A percentile compares a stretch with the other conserved stretches of the same genome.
phyloP scores from a whole-genome alignment of 1,139 yeast species.

The Yamadazyma sp. region DNA sequence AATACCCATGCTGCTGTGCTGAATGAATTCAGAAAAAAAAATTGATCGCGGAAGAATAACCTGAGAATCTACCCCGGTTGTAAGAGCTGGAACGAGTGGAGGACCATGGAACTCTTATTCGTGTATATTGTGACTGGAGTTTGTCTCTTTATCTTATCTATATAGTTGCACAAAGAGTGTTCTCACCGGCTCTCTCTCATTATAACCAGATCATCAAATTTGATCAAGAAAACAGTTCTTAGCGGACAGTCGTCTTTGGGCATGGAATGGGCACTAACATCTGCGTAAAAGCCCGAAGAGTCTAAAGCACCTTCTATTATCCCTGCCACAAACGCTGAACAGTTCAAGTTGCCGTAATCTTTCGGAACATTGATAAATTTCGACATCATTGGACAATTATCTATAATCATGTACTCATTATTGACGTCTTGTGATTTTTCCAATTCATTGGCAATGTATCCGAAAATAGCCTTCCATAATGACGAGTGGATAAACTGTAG shows the following conservation, averaged over 20 bases:
- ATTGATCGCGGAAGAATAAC: neutral
- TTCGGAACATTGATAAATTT: slow-evolving; percentile 78
- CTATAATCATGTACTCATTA: slow-evolving; percentile 85
- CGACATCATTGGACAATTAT: slow-evolving; percentile 74
- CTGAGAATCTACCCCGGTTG: neutral
- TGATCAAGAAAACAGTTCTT: slow-evolving; percentile 81
- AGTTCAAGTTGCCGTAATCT: slow-evolving; percentile 76
- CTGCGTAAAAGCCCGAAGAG: slow-evolving; percentile 75
- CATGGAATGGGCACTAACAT: slow-evolving; percentile 85
- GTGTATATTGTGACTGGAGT: too few species aligned
- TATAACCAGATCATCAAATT: slow-evolving; percentile 63
- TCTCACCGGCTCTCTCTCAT: slow-evolving; percentile 44
- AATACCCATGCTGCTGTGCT: slow-evolving; percentile 57
- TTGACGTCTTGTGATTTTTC: slow-evolving; percentile 82
- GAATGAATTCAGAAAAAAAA: neutral
- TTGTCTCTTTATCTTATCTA: too few species aligned
- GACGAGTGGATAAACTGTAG: slow-evolving; percentile 81
- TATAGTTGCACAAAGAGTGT: too few species aligned
- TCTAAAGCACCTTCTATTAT: slow-evolving; percentile 88
- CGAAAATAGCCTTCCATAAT: slow-evolving; percentile 82
- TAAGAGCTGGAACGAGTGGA: too few species aligned
- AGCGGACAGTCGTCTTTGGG: slow-evolving; percentile 63
- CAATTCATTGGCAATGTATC: slow-evolving; percentile 79
- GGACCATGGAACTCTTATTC: too few species aligned
- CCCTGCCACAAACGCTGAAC: slow-evolving; percentile 89